Evolutionary conservation across 345 rosid genomes (phyloP).

Genomic region (Carallia pectinifolia): DNA sequence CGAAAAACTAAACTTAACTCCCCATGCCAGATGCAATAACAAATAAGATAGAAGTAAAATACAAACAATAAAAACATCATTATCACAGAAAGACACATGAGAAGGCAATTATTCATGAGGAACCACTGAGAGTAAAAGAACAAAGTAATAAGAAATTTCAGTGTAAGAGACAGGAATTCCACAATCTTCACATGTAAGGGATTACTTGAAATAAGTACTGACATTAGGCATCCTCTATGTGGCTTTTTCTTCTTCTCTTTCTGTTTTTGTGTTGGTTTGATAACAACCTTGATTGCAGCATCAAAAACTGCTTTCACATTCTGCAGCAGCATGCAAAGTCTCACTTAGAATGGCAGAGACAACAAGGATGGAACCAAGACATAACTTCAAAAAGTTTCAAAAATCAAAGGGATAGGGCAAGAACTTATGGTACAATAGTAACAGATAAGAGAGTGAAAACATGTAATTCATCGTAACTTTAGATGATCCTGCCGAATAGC

Average conservation of each 20-base stretch:
- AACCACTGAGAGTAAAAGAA: neutral
- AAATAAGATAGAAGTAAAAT: no score
- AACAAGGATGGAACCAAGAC: neutral
- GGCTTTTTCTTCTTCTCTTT: conserved; percentile 74
- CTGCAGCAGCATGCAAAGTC: conserved; percentile 39
- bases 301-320: conserved; percentile 96
- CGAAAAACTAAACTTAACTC: no score
- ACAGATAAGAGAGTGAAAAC: neutral
- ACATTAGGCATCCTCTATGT: conserved; percentile 70
- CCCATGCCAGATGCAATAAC: no score
- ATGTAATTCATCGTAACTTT: neutral
- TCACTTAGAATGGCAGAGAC: neutral
- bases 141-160: conserved; percentile 5
- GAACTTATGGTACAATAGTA: neutral
- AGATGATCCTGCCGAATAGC: neutral
- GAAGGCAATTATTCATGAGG: no score
- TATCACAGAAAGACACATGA: no score
- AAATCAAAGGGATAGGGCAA: neutral
- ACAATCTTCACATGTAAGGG: conserved; percentile 8
- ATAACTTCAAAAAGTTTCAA: neutral
- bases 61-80: no score
- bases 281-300: conserved; percentile 88
- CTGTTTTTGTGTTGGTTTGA: conserved; percentile 72
- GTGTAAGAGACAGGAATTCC: neutral
- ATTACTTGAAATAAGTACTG: conserved; percentile 30